These are phyloP conservation scores for Dissophora globulifera DNA, from an alignment of 192 early-diverging fungal genomes.

Conservation along the genomic window DNA sequence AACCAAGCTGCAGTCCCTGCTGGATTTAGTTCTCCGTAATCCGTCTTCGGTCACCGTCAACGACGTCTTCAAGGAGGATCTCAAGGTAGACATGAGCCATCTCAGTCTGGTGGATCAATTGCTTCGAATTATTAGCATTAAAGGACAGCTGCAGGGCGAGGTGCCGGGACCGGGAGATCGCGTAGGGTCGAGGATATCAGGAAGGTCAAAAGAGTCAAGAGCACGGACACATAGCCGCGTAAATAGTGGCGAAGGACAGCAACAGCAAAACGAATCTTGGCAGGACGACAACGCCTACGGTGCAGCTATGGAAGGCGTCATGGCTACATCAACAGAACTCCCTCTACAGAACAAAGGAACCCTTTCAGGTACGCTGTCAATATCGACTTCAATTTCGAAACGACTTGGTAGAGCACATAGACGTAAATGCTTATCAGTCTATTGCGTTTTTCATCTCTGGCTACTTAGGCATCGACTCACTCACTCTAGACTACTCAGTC, in stretches of 20 bases:
- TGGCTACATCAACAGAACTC: constrained; percentile 7
- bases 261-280: constrained; percentile 29
- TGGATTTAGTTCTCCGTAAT: constrained; percentile 90
- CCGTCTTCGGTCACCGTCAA: constrained; percentile 83
- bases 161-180: constrained; percentile 14
- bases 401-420: too few species aligned
- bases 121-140: constrained; percentile 73
- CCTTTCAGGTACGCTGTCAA: constrained; percentile 18
- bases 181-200: constrained; percentile 19
- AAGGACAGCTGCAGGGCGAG: constrained; percentile 60
- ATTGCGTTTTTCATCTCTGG: neutral
- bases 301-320: constrained; percentile 28
- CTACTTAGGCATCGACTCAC: constrained; percentile 77
- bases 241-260: constrained; percentile 9
- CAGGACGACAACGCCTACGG: constrained; percentile 17
- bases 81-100: constrained; percentile 77
- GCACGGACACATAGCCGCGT: constrained; percentile 21
- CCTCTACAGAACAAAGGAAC: constrained; percentile 27
- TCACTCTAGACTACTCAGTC: constrained; percentile 85
- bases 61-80: constrained; percentile 88
- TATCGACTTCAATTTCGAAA: neutral
- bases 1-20: constrained; percentile 80
- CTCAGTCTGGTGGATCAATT: constrained; percentile 77
- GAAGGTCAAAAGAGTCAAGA: neutral
- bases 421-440: neutral